phyloP scores from a whole-genome alignment of 345 rosid species.

The Murraya paniculata region DNA sequence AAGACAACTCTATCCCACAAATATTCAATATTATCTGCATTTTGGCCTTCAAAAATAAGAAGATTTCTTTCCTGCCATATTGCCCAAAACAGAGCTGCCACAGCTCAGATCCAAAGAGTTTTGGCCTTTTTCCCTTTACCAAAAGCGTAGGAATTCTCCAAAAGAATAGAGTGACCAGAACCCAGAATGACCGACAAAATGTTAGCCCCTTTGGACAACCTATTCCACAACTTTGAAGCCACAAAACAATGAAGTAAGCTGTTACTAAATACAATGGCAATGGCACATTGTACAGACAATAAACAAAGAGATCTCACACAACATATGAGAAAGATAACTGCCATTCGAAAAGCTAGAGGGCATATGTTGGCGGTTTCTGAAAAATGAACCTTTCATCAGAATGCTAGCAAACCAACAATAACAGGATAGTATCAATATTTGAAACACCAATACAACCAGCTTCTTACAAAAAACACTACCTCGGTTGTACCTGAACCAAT shows the following conservation, averaged over 20 bases:
- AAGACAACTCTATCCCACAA: too few relatives aligned
- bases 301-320: not conserved
- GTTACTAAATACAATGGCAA: not conserved
- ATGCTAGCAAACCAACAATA: not conserved
- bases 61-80: too few relatives aligned
- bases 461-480: slow-evolving; percentile 36
- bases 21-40: too few relatives aligned
- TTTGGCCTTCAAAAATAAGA: too few relatives aligned
- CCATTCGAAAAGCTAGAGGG: not conserved
- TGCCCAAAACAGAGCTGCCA: too few relatives aligned
- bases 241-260: not conserved
- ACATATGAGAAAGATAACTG: not conserved
- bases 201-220: too few relatives aligned
- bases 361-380: not conserved
- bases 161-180: too few relatives aligned
- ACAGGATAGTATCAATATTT: not conserved
- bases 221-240: too few relatives aligned
- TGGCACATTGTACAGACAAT: not conserved
- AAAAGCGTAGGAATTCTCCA: too few relatives aligned
- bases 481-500: slow-evolving; percentile 78
- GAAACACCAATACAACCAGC: not conserved
- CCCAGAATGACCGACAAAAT: too few relatives aligned
- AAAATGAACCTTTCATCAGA: not conserved
- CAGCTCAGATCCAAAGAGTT: too few relatives aligned
- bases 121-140: too few relatives aligned